A percentile compares a stretch with the other conserved stretches of the same genome.
Evolutionary conservation across 2,329 filamentous ascomycete genomes (phyloP).

Genomic region (Xylaria sp.): DNA sequence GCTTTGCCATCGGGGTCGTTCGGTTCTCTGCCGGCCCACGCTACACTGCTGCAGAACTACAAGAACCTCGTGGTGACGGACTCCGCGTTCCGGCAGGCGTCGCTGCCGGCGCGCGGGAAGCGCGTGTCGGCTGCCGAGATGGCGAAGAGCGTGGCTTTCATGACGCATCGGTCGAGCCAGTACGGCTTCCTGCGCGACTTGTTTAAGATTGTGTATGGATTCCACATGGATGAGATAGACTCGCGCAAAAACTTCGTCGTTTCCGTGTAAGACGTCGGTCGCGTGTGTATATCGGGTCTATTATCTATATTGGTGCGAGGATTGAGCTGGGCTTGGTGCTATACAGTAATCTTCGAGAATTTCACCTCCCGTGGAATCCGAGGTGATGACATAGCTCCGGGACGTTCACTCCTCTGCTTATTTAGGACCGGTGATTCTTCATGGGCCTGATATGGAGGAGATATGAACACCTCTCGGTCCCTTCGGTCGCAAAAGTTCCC

Average conservation of each 20-base stretch:
- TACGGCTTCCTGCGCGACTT: constrained; percentile 85
- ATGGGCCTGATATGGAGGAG: background rate
- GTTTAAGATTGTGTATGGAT: constrained; percentile 86
- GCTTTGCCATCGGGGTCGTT: constrained; percentile 81
- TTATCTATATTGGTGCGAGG: too few relatives aligned
- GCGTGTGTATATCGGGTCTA: background rate
- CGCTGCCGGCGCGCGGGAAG: constrained; percentile 67
- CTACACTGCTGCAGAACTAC: constrained; percentile 79
- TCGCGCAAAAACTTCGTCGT: constrained; percentile 73
- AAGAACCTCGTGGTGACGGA: constrained; percentile 82
- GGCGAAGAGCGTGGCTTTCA: constrained; percentile 80
- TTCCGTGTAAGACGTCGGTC: constrained; percentile 56
- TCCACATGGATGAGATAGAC: constrained; percentile 81
- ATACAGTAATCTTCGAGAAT: too few relatives aligned
- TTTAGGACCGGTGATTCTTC: background rate
- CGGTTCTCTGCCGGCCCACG: constrained; percentile 76
- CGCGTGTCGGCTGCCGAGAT: constrained; percentile 78
- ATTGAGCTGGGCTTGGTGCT: too few relatives aligned
- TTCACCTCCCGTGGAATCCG: background rate
- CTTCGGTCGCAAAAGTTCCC: background rate
- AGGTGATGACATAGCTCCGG: background rate
- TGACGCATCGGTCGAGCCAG: constrained; percentile 75
- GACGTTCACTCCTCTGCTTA: background rate
- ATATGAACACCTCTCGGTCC: background rate
- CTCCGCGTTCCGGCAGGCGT: constrained; percentile 68